Evolutionary conservation across 345 rosid genomes (phyloP).

Genomic region (Salix arbutifolia): DNA sequence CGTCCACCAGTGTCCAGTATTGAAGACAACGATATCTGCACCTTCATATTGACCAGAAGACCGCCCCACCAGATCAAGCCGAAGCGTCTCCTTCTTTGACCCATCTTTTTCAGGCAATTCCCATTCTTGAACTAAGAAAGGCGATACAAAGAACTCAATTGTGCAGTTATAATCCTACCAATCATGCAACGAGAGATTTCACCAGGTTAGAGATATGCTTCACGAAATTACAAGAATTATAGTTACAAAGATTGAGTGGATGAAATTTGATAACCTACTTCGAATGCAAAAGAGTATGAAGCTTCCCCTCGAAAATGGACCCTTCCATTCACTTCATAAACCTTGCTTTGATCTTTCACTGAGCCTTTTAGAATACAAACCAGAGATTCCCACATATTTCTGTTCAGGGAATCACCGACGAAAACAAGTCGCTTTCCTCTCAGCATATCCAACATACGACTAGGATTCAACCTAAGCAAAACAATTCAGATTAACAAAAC

Average conservation of each 20-base stretch:
- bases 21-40: constrained; percentile 78
- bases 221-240: background rate
- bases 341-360: constrained; percentile 57
- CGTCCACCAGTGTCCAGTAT: constrained; percentile 99
- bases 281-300: constrained; percentile 76
- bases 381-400: constrained; percentile 98
- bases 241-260: background rate
- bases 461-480: constrained; percentile 53
- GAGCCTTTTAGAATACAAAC: constrained; percentile 74
- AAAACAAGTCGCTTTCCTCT: constrained; percentile 84
- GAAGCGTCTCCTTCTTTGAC: constrained; percentile 64
- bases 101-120: constrained; percentile 55
- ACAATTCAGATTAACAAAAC: background rate
- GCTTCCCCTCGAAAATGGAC: constrained; percentile 72
- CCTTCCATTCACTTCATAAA: constrained; percentile 77
- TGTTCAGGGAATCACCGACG: constrained; percentile 86
- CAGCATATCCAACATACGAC: constrained; percentile 59
- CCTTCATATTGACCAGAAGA: constrained; percentile 62
- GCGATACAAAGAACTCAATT: constrained; percentile 81
- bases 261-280: constrained; percentile 39
- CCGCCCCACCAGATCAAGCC: constrained; percentile 82
- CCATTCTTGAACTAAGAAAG: constrained; percentile 96
- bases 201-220: background rate
- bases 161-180: constrained; percentile 69
- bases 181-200: constrained; percentile 10